Evolutionary conservation across 176 grass and related monocot genomes (phyloP).

Genomic region (Carex scoparia): DNA sequence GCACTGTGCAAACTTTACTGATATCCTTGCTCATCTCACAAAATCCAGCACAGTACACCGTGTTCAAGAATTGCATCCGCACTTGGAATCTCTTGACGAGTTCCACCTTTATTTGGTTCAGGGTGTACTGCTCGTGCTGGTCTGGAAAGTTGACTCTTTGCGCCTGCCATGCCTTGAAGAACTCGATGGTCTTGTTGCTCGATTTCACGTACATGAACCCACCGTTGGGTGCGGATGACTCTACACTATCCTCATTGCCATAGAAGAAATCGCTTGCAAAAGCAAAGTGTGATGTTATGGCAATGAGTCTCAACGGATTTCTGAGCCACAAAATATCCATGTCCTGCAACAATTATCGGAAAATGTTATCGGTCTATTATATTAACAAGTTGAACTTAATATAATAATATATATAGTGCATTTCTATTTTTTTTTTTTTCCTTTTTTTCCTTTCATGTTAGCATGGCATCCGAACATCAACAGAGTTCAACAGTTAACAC

Average conservation of each 20-base stretch:
- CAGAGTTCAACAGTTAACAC: background rate
- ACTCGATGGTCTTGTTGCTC: constrained; percentile 29
- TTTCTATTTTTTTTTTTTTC: too few species aligned
- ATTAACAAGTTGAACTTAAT: background rate
- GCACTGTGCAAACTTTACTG: constrained; percentile 65
- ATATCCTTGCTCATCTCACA: constrained; percentile 58
- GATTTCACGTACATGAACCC: constrained; percentile 44
- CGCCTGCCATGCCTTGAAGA: constrained; percentile 44
- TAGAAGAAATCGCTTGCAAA: constrained; percentile 35
- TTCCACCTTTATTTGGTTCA: constrained; percentile 67
- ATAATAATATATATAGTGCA: background rate
- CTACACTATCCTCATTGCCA: constrained; percentile 19
- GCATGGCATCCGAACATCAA: too few species aligned
- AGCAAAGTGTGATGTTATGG: constrained; percentile 27
- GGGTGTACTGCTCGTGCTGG: constrained; percentile 57
- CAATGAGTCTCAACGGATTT: constrained; percentile 33
- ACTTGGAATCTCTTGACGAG: constrained; percentile 32
- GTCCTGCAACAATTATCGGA: constrained; percentile 26
- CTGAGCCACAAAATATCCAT: constrained; percentile 43
- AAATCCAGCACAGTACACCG: constrained; percentile 40
- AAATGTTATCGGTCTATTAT: background rate
- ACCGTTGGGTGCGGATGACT: constrained; percentile 25
- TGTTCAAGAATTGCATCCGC: constrained; percentile 39
- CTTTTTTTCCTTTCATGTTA: too few species aligned
- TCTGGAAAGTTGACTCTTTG: constrained; percentile 24